These are phyloP conservation scores for Cyanidioschyzon merolae DNA, from an alignment of 23 red algal genomes.

Conservation along the genomic window DNA sequence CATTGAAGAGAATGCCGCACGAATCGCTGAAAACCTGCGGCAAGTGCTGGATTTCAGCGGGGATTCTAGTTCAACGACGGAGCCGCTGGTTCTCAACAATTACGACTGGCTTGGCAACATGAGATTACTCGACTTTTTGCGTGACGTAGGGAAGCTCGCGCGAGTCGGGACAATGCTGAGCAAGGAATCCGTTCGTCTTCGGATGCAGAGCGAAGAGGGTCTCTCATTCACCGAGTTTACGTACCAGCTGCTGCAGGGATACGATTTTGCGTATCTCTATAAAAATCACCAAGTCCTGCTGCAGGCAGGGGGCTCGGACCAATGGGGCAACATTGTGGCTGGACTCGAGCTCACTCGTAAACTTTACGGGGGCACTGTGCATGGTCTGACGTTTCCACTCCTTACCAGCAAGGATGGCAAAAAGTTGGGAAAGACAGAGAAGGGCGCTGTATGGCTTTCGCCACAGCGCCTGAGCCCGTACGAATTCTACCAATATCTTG, in stretches of 20 bases:
- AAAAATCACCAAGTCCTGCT: slow-evolving; percentile 24
- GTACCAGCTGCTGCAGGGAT: slow-evolving; percentile 94
- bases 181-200: slow-evolving; percentile 63
- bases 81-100: slow-evolving; percentile 76
- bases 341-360: slow-evolving; percentile 77
- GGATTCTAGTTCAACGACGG: neutral
- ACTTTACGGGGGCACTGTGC: slow-evolving; percentile 37
- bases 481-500: slow-evolving; percentile 88
- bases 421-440: slow-evolving; percentile 90
- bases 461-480: slow-evolving; percentile 68
- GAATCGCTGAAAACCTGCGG: slow-evolving; percentile 19
- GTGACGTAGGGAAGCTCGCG: slow-evolving; percentile 83
- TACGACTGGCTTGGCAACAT: slow-evolving; percentile 65
- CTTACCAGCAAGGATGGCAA: slow-evolving; percentile 74
- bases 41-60: slow-evolving; percentile 18
- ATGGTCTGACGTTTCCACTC: slow-evolving; percentile 80
- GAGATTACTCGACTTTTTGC: slow-evolving; percentile 84
- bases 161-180: slow-evolving; percentile 80
- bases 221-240: slow-evolving; percentile 97
- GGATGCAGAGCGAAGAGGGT: slow-evolving; percentile 73
- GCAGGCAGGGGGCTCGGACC: slow-evolving; percentile 80
- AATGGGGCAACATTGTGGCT: slow-evolving; percentile 96
- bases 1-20: slow-evolving; percentile 35
- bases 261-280: slow-evolving; percentile 77
- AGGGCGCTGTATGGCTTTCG: slow-evolving; percentile 81